Base-by-base conservation (phyloP, 805 yeast species). In the Candida manassasensis region DNA sequence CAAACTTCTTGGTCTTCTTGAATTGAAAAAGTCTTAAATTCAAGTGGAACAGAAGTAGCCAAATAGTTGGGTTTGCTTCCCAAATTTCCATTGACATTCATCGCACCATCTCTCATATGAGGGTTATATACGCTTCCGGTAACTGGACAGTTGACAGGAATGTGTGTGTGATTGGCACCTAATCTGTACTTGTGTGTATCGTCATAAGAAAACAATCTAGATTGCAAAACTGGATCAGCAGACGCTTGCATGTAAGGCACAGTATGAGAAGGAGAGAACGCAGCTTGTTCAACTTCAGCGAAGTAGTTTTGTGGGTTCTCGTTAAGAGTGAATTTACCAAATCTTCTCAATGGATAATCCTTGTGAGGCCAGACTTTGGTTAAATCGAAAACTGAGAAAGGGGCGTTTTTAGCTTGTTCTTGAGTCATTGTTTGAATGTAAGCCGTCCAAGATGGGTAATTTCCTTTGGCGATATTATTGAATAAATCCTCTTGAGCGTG, bases 151-250 rank as follows among this genome's bases (percentile, higher is more conserved):
- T 79, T 80, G 45, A 78, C 80, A 5, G 86, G 86, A 43, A 80
- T 59, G 52, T 80, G 85, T 37, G 71, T 66, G 62, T 73, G 79
- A 63, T 80, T 84, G 27, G 77, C 70, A 35, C 85, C 85, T 53
- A 84, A 64, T 63, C 94, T 75, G 67, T 84, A 82, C 59, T 93
- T 80, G 55, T 83, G 90, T 19, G 94, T 84, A 60, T 84, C 94
- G 35, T 89, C 80, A 63, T 84, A 84, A 1, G 90, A 81, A 59
- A 81, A 84, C 50, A 84, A 67, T 63, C 93, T 75, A 8, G 87
- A 76, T 59, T 84, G 93, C 52, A 84, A 69, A 24, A 84, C 90
- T 3, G 94, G 94, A 55, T 84, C 94, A 39, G 84, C 85, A 25
- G 86, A 78, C n/a, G 90, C 73, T 59, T 83, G 87, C 67, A 81